Percentiles rank a stretch among this genome's conserved stretches.
phyloP scores from a whole-genome alignment of 345 rosid species.

The Salix viminalis region DNA sequence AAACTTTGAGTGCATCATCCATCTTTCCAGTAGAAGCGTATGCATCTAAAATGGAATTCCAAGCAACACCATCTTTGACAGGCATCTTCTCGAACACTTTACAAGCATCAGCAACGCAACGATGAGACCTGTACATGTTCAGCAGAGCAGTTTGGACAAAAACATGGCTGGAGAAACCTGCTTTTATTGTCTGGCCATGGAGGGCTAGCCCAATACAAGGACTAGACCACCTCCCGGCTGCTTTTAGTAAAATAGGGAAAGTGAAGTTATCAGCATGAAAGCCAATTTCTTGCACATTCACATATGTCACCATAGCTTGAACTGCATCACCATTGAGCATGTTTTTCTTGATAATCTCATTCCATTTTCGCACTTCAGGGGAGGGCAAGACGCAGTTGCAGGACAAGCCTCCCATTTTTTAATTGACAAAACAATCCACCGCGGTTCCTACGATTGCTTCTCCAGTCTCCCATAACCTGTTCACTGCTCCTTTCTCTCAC shows the following conservation, averaged over 20 bases:
- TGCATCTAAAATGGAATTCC: slow-evolving; percentile 23
- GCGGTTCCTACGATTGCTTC: not conserved
- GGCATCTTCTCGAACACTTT: slow-evolving; percentile 22
- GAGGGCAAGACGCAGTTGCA: not conserved
- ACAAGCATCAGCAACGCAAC: slow-evolving; percentile 8
- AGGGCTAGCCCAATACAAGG: slow-evolving; percentile 7
- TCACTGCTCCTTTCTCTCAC: not conserved
- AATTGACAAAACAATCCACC: not conserved
- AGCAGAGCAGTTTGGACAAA: slow-evolving; percentile 20
- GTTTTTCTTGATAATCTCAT: slow-evolving; percentile 8
- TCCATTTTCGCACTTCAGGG: not conserved
- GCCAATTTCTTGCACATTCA: slow-evolving; percentile 4
- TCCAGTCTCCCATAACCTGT: not conserved
- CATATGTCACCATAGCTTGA: slow-evolving; percentile 2
- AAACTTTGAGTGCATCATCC: slow-evolving; percentile 15
- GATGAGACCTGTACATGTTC: slow-evolving; percentile 7
- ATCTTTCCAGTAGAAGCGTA: slow-evolving; percentile 17
- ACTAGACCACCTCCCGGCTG: not conserved
- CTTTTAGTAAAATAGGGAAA: slow-evolving; percentile 16
- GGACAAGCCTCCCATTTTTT: not conserved
- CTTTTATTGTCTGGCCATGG: slow-evolving; percentile 14
- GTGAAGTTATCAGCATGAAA: slow-evolving; percentile 12
- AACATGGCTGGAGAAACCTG: not conserved
- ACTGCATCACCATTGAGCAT: slow-evolving; percentile 4
- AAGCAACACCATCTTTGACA: slow-evolving; percentile 16